Evolutionary conservation across 192 early-diverging fungal genomes (phyloP).

Genomic region (Podila clonocystis): DNA sequence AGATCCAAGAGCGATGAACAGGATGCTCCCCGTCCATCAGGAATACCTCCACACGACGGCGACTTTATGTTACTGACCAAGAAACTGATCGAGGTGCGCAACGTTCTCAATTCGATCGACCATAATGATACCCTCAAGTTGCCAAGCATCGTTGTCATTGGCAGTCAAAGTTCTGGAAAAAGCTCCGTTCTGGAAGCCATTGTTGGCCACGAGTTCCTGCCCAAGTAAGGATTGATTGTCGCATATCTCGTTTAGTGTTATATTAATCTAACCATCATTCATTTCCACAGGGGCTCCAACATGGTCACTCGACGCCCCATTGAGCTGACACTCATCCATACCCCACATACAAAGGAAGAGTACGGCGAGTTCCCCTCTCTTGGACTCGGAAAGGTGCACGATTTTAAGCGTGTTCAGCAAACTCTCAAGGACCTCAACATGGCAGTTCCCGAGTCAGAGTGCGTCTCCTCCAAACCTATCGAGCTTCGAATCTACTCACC

Average conservation of each 20-base stretch:
- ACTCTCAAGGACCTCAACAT: constrained; percentile 95
- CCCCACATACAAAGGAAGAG: constrained; percentile 76
- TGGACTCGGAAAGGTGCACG: constrained; percentile 87
- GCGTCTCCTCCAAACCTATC: constrained; percentile 85
- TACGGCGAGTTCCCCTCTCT: constrained; percentile 89
- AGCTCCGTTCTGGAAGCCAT: constrained; percentile 89
- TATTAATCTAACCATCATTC: not conserved
- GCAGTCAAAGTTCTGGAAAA: constrained; percentile 88
- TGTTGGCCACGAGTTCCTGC: constrained; percentile 86
- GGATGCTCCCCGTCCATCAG: constrained; percentile 56
- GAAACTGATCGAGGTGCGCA: constrained; percentile 94
- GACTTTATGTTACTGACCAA: constrained; percentile 90
- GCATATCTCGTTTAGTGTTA: not conserved
- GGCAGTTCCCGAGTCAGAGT: constrained; percentile 93
- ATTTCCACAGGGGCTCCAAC: constrained; percentile 66
- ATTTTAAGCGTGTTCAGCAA: constrained; percentile 91
- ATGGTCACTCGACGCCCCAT: constrained; percentile 89
- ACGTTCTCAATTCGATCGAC: constrained; percentile 89
- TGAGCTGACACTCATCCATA: constrained; percentile 86
- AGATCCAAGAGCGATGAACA: constrained; percentile 47
- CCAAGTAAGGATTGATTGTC: constrained; percentile 64
- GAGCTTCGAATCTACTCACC: constrained; percentile 88
- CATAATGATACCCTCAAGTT: constrained; percentile 80
- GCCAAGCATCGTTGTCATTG: constrained; percentile 90
- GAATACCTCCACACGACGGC: constrained; percentile 71